A percentile compares a stretch with the other conserved stretches of the same genome.
These are phyloP conservation scores for Fallopia convolvulus DNA, from an alignment of 148 eudicot species.

Conservation along the genomic window DNA sequence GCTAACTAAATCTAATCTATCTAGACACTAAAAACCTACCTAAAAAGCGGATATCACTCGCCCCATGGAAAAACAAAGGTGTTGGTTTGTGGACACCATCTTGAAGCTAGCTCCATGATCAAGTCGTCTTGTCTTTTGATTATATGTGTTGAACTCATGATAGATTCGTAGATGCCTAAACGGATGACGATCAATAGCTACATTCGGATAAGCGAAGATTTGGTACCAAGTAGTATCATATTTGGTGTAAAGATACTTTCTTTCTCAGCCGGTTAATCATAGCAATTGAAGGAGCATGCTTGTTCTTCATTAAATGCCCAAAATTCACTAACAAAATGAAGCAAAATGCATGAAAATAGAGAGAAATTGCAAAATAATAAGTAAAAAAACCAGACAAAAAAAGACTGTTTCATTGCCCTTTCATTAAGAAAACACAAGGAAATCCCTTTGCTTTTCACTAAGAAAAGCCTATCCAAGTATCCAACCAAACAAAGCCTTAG, in stretches of 20 bases:
- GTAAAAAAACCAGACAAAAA: not conserved
- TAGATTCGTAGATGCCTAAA: slow-evolving; percentile 15
- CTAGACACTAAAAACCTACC: no score
- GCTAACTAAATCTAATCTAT: no score
- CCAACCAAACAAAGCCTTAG: not conserved
- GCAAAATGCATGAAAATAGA: no score
- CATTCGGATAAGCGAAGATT: not conserved
- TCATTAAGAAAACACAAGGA: no score
- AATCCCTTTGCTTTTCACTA: no score
- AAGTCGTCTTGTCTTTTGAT: slow-evolving; percentile 17
- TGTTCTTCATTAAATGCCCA: no score
- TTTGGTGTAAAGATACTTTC: no score
- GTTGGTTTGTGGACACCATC: slow-evolving; percentile 33
- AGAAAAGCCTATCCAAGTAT: not conserved
- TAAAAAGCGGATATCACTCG: no score
- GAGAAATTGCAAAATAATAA: no score
- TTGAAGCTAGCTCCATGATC: slow-evolving; percentile 19
- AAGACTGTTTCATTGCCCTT: not conserved
- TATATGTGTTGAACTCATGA: slow-evolving; percentile 20
- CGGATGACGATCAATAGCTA: not conserved
- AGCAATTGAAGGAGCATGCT: no score
- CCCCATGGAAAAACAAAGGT: slow-evolving; percentile 30
- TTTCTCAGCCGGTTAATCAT: no score
- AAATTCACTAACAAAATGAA: no score
- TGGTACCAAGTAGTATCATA: not conserved